Conservation (phyloP, 495 filamentous ascomycete species). For the Hyaloscypha finlandica region DNA sequence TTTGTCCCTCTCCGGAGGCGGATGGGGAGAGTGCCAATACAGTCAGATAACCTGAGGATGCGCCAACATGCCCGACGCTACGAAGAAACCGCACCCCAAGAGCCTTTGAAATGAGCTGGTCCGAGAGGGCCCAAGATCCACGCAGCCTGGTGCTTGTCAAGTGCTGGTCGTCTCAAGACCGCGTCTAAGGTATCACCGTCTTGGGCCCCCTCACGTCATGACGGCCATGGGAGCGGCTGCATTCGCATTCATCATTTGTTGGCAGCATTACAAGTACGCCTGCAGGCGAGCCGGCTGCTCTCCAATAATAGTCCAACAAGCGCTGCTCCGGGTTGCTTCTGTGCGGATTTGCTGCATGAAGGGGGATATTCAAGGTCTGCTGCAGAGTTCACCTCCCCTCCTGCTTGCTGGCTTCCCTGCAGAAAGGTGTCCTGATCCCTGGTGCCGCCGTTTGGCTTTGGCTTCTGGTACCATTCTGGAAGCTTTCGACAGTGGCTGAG, state of each 20-base stretch:
- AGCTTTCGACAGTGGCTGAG: slow-evolving; percentile 6
- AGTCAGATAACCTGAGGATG: background rate
- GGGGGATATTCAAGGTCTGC: slow-evolving; percentile 4
- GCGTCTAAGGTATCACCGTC: background rate
- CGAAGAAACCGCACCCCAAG: background rate
- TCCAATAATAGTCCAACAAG: slow-evolving; percentile 4
- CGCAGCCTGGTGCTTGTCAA: background rate
- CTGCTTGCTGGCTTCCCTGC: slow-evolving; percentile 5
- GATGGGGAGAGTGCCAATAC: background rate
- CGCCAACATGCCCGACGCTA: background rate
- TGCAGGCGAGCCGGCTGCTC: background rate
- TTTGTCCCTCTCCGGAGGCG: background rate
- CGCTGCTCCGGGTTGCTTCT: background rate
- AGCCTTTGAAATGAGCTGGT: background rate
- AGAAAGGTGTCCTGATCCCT: background rate
- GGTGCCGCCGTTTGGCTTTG: background rate
- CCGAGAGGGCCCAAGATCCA: background rate
- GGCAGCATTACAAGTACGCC: background rate
- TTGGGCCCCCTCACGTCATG: background rate
- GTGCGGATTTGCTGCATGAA: slow-evolving; percentile 1
- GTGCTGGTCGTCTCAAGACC: background rate
- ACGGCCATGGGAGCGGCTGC: background rate
- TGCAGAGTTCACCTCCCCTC: background rate
- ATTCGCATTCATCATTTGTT: background rate
- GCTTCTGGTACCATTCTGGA: slow-evolving; percentile 3